Percentiles rank a stretch among this genome's conserved stretches.
Conservation (phyloP, 352 stramenopile species). For the Peronospora farinosa region DNA sequence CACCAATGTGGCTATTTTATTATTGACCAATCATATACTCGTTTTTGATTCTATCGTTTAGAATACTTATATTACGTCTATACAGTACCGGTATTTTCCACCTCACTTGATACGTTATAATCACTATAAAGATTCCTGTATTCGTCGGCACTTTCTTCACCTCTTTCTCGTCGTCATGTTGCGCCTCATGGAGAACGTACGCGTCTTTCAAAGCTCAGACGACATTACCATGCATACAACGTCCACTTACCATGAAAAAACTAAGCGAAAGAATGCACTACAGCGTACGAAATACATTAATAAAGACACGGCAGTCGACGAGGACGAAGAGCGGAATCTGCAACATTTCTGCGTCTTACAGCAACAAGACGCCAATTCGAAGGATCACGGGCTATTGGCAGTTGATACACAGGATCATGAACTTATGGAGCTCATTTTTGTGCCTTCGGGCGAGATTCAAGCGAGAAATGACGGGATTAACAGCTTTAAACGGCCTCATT, state of each 20-base stretch:
- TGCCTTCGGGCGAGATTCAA: conserved; percentile 58
- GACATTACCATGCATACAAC: conserved; percentile 23
- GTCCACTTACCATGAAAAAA: not conserved
- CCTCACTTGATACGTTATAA: no score
- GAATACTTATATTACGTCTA: no score
- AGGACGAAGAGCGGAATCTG: conserved; percentile 31
- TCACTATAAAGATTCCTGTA: no score
- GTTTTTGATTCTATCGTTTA: no score
- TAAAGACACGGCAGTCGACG: conserved; percentile 1
- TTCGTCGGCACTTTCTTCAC: not conserved
- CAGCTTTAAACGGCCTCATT: conserved; percentile 34
- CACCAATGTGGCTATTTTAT: no score
- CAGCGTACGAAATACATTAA: not conserved
- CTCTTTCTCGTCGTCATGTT: conserved; percentile 30
- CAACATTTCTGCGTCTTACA: conserved; percentile 28
- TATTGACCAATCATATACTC: no score
- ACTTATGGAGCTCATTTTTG: conserved; percentile 58
- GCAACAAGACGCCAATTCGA: not conserved
- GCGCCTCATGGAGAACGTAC: conserved; percentile 48
- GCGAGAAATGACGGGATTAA: conserved; percentile 47
- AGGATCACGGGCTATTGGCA: not conserved
- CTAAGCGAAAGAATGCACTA: not conserved
- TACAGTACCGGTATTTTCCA: no score
- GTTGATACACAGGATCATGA: conserved; percentile 4
- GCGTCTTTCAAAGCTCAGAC: conserved; percentile 57